Conservation (phyloP, 2,329 filamentous ascomycete species). For the Rasamsonia emersonii region DNA sequence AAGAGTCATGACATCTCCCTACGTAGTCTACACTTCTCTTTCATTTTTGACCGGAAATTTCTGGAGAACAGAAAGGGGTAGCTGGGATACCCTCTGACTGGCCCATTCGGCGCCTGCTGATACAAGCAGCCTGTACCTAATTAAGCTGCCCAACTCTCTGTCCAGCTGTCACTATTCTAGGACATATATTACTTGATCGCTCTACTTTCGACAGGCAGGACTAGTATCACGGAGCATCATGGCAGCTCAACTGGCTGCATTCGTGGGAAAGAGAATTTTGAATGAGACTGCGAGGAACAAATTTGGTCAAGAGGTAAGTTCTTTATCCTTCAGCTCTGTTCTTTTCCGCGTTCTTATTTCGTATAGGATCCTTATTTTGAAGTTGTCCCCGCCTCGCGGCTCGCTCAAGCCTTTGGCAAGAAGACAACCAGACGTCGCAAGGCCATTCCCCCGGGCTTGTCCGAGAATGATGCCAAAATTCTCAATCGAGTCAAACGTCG, state of each 20-base stretch:
- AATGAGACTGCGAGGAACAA: constrained; percentile 32
- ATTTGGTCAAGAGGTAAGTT: constrained; percentile 33
- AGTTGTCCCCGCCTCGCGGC: constrained; percentile 63
- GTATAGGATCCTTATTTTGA: constrained; percentile 83
- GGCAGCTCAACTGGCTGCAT: constrained; percentile 12
- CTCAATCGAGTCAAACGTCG: constrained; percentile 78
- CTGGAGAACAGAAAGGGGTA: too few relatives aligned
- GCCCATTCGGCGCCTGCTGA: too few relatives aligned
- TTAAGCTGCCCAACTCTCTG: too few relatives aligned
- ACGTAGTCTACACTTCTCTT: too few relatives aligned
- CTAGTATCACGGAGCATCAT: constrained; percentile 9
- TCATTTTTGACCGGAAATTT: too few relatives aligned
- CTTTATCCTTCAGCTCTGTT: not conserved
- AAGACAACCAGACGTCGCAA: constrained; percentile 81
- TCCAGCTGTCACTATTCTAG: too few relatives aligned
- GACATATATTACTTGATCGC: too few relatives aligned
- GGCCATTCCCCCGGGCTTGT: constrained; percentile 73
- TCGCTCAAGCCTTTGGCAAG: constrained; percentile 55
- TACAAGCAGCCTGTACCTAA: too few relatives aligned
- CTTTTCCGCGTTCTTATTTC: constrained; percentile 4
- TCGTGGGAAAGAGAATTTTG: constrained; percentile 26
- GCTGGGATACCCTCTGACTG: too few relatives aligned
- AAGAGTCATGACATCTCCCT: too few relatives aligned
- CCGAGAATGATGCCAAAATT: constrained; percentile 69
- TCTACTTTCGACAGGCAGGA: too few relatives aligned